Evolutionary conservation across 331 rosid species (phyloP).

Genomic region (Acacia concinna): DNA sequence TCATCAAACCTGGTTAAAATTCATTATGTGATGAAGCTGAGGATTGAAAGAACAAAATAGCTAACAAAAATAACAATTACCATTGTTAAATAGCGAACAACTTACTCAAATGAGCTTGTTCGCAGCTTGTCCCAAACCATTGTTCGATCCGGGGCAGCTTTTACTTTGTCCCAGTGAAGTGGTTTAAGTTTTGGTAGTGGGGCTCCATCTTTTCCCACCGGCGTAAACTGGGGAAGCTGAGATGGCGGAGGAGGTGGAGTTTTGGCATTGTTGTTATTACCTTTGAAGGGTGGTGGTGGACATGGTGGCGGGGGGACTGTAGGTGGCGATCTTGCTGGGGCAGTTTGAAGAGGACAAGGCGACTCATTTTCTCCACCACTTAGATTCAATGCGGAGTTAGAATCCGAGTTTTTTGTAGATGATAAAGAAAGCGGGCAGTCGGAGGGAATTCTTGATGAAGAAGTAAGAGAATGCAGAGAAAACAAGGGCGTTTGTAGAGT

Average conservation of each 20-base stretch:
- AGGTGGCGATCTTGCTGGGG: conserved; percentile 41
- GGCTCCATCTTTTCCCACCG: conserved; percentile 80
- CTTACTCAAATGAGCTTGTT: conserved; percentile 97
- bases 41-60: not conserved
- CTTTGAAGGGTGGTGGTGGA: conserved; percentile 65
- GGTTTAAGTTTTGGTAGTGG: conserved; percentile 89
- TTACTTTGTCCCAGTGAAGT: conserved; percentile 97
- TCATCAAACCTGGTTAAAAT: conserved; percentile 75
- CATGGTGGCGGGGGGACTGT: conserved; percentile 78
- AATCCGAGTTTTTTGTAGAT: conserved; percentile 53
- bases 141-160: conserved; percentile 85
- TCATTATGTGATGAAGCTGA: conserved; percentile 13
- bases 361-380: conserved; percentile 37
- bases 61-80: not conserved
- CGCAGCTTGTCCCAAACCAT: conserved; percentile 98
- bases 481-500: conserved; percentile 40
- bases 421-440: conserved; percentile 60
- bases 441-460: conserved; percentile 52
- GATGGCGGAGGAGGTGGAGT: conserved; percentile 85
- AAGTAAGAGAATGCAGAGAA: conserved; percentile 44
- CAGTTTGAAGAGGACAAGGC: conserved; percentile 36
- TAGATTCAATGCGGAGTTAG: conserved; percentile 45
- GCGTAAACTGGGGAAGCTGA: conserved; percentile 57
- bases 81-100: conserved; percentile 14
- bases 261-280: conserved; percentile 36